These are phyloP conservation scores for Herpetomonas tarakana DNA, from an alignment of 208 protist genomes.

Conservation along the genomic window DNA sequence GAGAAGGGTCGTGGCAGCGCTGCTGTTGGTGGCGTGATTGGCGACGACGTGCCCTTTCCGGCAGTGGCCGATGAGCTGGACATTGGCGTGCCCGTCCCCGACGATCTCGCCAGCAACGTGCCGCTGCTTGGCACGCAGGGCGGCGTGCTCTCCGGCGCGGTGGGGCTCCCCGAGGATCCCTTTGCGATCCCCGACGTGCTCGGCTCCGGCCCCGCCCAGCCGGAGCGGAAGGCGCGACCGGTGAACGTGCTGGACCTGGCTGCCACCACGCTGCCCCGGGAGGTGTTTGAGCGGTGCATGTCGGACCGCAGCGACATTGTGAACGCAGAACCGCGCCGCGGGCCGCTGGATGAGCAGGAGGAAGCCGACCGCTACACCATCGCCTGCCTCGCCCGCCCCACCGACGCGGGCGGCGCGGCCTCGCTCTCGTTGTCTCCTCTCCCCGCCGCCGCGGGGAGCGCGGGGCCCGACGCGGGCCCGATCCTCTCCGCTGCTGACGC, in stretches of 20 bases:
- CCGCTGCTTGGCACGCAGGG: slow-evolving; percentile 7
- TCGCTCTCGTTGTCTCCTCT: background rate
- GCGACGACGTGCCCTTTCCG: slow-evolving; percentile 38
- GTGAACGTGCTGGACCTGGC: slow-evolving; percentile 61
- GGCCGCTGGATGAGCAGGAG: slow-evolving; percentile 62
- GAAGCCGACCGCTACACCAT: slow-evolving; percentile 50
- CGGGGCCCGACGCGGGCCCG: slow-evolving; percentile 2
- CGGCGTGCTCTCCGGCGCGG: background rate
- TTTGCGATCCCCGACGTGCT: slow-evolving; percentile 28
- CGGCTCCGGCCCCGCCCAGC: slow-evolving; percentile 12
- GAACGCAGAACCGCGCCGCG: slow-evolving; percentile 48
- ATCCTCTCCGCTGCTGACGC: slow-evolving; percentile 18
- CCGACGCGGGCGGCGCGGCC: slow-evolving; percentile 11
- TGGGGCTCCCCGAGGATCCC: slow-evolving; percentile 19
- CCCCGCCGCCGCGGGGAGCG: slow-evolving; percentile 2
- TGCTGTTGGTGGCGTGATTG: slow-evolving; percentile 11
- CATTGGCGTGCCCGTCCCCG: slow-evolving; percentile 75
- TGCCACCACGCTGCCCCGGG: slow-evolving; percentile 69
- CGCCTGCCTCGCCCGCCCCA: slow-evolving; percentile 13
- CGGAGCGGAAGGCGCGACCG: slow-evolving; percentile 19
- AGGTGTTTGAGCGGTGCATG: slow-evolving; percentile 64
- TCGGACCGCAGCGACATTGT: slow-evolving; percentile 62
- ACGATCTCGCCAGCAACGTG: slow-evolving; percentile 55
- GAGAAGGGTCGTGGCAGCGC: slow-evolving; percentile 81
- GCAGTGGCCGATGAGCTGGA: slow-evolving; percentile 63